A percentile compares a stretch with the other conserved stretches of the same genome.
Conservation (phyloP, 2,329 filamentous ascomycete genomes). For the Xylaria arbuscula region DNA sequence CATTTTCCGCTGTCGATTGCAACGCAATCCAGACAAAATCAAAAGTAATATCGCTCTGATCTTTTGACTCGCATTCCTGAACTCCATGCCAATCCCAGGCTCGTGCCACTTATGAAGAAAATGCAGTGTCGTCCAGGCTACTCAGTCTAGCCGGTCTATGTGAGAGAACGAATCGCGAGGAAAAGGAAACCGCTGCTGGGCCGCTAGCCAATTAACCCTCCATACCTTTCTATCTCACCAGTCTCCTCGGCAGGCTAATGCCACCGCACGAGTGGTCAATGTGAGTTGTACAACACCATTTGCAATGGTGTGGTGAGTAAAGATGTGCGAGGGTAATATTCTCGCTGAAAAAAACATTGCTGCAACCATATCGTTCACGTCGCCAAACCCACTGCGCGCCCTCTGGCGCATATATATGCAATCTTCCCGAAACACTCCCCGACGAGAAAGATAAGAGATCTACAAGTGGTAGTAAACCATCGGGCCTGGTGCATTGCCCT, state of each 20-base stretch:
- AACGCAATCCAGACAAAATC: slow-evolving; percentile 25
- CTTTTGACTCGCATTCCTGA: slow-evolving; percentile 29
- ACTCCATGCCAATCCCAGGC: slow-evolving; percentile 37
- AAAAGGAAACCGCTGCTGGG: slow-evolving; percentile 25
- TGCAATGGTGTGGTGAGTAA: slow-evolving; percentile 2
- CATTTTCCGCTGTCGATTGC: slow-evolving; percentile 22
- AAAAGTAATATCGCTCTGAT: slow-evolving; percentile 25
- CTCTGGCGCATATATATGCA: slow-evolving; percentile 15
- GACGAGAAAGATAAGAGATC: slow-evolving; percentile 35
- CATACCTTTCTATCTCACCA: neutral
- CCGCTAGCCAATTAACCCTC: slow-evolving; percentile 29
- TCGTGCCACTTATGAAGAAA: slow-evolving; percentile 37
- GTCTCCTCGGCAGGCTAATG: slow-evolving; percentile 8
- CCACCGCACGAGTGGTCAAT: neutral
- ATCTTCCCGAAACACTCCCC: neutral
- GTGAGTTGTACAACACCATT: slow-evolving; percentile 17
- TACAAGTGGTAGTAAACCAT: slow-evolving; percentile 33
- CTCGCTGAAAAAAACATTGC: neutral
- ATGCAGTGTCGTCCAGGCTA: slow-evolving; percentile 40
- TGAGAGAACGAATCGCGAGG: slow-evolving; percentile 32
- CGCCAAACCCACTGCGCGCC: neutral
- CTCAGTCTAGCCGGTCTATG: slow-evolving; percentile 43
- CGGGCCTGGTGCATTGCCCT: neutral
- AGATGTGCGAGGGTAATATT: slow-evolving; percentile 6
- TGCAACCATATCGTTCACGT: neutral